Percentiles rank a stretch among this genome's conserved stretches.
phyloP scores from a whole-genome alignment of 2,329 filamentous ascomycete genomes.

The Rhynchosporium secalis region DNA sequence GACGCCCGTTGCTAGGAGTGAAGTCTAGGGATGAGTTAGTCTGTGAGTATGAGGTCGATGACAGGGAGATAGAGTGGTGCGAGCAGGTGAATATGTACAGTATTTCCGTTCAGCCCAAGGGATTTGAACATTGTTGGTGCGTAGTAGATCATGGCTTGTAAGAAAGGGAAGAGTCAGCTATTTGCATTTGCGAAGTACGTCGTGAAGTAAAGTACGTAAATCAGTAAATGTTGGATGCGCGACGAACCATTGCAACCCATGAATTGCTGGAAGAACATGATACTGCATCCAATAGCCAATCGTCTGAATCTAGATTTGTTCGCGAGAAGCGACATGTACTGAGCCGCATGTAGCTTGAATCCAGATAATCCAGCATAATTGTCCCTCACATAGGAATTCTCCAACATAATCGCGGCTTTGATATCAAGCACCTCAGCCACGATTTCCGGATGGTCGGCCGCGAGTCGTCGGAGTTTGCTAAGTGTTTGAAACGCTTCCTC shows the following conservation, averaged over 20 bases:
- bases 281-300: constrained; percentile 27
- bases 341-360: constrained; percentile 19
- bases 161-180: neutral
- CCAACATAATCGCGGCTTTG: constrained; percentile 57
- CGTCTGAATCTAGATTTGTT: constrained; percentile 29
- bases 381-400: constrained; percentile 52
- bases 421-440: constrained; percentile 60
- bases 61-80: neutral
- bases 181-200: neutral
- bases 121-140: constrained; percentile 49
- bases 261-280: constrained; percentile 41
- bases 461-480: constrained; percentile 50
- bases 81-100: constrained; percentile 23
- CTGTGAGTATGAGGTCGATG: neutral
- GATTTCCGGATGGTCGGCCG: constrained; percentile 50
- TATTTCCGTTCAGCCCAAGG: constrained; percentile 46
- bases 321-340: constrained; percentile 27
- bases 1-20: constrained; percentile 57
- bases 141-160: constrained; percentile 39
- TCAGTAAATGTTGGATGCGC: too few relatives aligned
- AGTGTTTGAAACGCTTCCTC: constrained; percentile 53
- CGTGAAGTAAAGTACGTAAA: too few relatives aligned
- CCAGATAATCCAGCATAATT: constrained; percentile 46
- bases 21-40: constrained; percentile 31
- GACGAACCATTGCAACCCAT: constrained; percentile 29